A percentile compares a stretch with the other conserved stretches of the same genome.
Conservation (phyloP, 2,329 filamentous ascomycete genomes). For the Onygena corvina region DNA sequence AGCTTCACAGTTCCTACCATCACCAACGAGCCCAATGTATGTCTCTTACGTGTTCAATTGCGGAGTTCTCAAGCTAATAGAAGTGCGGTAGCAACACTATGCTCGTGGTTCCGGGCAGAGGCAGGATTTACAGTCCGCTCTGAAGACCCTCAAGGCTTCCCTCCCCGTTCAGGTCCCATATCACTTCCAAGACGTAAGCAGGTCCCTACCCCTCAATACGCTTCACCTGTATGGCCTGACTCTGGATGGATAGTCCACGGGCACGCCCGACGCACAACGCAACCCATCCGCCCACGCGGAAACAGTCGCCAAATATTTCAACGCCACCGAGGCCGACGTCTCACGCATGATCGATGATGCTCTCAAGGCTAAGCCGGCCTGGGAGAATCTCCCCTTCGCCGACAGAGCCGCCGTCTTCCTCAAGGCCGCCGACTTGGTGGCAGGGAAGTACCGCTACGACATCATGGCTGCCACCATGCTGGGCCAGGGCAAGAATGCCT, state of each 20-base stretch:
- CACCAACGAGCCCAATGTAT: constrained; percentile 12
- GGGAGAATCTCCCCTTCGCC: constrained; percentile 76
- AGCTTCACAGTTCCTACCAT: constrained; percentile 12
- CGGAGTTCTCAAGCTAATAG: not conserved
- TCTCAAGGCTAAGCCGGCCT: constrained; percentile 66
- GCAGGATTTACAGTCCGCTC: constrained; percentile 7
- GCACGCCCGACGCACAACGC: constrained; percentile 41
- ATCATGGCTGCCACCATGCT: constrained; percentile 94
- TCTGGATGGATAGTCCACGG: not conserved
- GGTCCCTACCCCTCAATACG: not conserved
- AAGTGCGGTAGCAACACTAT: constrained; percentile 10
- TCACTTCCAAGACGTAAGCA: constrained; percentile 2
- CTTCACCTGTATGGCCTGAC: not conserved
- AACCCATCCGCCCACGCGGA: constrained; percentile 72
- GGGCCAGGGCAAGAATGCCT: constrained; percentile 95
- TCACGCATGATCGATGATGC: constrained; percentile 69
- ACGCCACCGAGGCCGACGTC: constrained; percentile 57
- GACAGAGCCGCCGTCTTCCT: constrained; percentile 89
- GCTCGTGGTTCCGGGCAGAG: constrained; percentile 10
- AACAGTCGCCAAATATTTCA: constrained; percentile 70
- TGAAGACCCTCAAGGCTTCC: constrained; percentile 9
- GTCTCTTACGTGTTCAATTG: not conserved
- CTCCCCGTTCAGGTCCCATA: constrained; percentile 11
- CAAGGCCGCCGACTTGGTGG: constrained; percentile 84
- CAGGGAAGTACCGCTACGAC: constrained; percentile 88